A percentile compares a stretch with the other conserved stretches of the same genome.
Evolutionary conservation across 2,329 filamentous ascomycete genomes (phyloP).

Genomic region (Lasiodiplodia sp.): DNA sequence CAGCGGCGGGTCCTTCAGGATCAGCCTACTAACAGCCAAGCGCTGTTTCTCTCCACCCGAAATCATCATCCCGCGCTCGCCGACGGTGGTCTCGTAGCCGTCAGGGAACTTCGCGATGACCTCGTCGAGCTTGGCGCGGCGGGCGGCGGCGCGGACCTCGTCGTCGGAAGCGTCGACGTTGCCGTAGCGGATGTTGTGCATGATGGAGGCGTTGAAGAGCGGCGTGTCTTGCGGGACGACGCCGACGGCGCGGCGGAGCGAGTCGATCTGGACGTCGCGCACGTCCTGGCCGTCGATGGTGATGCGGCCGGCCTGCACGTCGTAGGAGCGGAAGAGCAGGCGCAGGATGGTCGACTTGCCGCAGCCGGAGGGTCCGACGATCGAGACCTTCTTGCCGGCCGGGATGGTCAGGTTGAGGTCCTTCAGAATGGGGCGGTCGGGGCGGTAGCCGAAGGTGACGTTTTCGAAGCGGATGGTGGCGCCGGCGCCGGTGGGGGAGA

Average conservation of each 20-base stretch:
- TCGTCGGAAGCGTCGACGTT: constrained; percentile 77
- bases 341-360: constrained; percentile 94
- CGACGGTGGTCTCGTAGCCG: constrained; percentile 90
- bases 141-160: constrained; percentile 77
- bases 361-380: constrained; percentile 94
- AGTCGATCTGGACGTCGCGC: constrained; percentile 80
- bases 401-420: constrained; percentile 89
- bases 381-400: constrained; percentile 92
- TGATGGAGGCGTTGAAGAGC: constrained; percentile 94
- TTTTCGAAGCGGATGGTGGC: constrained; percentile 95
- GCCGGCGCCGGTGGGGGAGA: constrained; percentile 64
- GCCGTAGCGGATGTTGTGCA: constrained; percentile 95
- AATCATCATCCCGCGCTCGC: constrained; percentile 96
- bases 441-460: constrained; percentile 90
- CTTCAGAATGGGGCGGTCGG: constrained; percentile 84
- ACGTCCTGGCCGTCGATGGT: constrained; percentile 94
- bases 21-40: constrained; percentile 79
- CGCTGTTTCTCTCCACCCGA: constrained; percentile 94
- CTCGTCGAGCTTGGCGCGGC: constrained; percentile 78
- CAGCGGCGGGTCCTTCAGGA: constrained; percentile 88
- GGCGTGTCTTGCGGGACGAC: constrained; percentile 98
- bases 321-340: constrained; percentile 93
- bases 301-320: constrained; percentile 84
- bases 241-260: constrained; percentile 83
- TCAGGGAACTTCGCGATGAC: constrained; percentile 81